A percentile compares a stretch with the other conserved stretches of the same genome.
Conservation (phyloP, 306 rosid species). For the Corylus americana region DNA sequence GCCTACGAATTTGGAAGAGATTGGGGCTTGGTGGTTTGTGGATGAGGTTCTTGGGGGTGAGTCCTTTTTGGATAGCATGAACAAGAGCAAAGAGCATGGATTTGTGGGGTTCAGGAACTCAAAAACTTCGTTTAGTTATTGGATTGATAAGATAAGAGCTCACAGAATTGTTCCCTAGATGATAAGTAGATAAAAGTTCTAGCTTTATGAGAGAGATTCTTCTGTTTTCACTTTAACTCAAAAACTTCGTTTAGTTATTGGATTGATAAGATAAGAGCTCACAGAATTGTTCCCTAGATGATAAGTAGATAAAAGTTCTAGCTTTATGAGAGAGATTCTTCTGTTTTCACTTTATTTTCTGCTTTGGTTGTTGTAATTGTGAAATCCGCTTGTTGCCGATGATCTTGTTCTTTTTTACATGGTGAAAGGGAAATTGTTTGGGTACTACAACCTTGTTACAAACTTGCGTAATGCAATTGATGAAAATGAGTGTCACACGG, state of each 20-base stretch:
- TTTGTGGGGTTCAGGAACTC: conserved; percentile 76
- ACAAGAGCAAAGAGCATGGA: conserved; percentile 71
- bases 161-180: conserved; percentile 8
- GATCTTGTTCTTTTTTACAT: too few species aligned
- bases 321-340: too few species aligned
- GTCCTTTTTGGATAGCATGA: conserved; percentile 41
- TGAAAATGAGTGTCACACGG: too few species aligned
- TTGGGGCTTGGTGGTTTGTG: conserved; percentile 61
- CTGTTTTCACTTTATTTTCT: too few species aligned
- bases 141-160: conserved; percentile 56
- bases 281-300: conserved; percentile 5
- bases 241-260: conserved; percentile 53
- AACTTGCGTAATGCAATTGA: too few species aligned
- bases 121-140: conserved; percentile 48
- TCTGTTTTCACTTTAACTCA: conserved; percentile 33
- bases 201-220: too few species aligned
- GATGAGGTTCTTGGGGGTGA: conserved; percentile 29
- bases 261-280: conserved; percentile 52
- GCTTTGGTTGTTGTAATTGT: too few species aligned
- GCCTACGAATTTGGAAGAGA: conserved; percentile 45
- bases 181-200: not conserved
- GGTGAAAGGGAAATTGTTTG: too few species aligned
- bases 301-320: not conserved
- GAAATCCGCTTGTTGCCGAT: too few species aligned
- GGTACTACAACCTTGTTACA: too few species aligned